Conservation (phyloP, 768 basidiomycete genomes). For the Udeniomyces megalosporus region DNA sequence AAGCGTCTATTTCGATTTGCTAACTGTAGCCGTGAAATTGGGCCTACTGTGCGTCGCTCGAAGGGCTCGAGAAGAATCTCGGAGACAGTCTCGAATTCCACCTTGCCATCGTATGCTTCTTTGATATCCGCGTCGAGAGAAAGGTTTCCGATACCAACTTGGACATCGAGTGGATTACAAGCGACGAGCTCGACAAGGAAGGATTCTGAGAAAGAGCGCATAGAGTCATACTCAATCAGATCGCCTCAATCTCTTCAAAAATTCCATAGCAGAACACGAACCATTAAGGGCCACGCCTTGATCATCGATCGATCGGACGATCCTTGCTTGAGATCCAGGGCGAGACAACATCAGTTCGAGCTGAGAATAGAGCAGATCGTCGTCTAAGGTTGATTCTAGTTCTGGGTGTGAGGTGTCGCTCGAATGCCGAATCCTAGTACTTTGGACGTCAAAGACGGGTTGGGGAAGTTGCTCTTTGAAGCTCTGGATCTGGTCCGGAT, state of each 20-base stretch:
- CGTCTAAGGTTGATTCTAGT: no score
- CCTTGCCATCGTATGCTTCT: background rate
- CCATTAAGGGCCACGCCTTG: background rate
- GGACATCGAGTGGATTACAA: conserved; percentile 29
- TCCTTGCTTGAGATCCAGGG: no score
- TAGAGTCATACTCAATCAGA: background rate
- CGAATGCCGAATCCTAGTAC: conserved; percentile 38
- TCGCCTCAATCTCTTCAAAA: background rate
- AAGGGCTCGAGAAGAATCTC: conserved; percentile 47
- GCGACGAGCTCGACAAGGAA: conserved; percentile 28
- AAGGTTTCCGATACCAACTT: conserved; percentile 23
- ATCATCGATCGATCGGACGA: no score
- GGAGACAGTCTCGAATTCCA: conserved; percentile 37
- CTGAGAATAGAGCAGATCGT: no score
- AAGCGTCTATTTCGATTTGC: background rate
- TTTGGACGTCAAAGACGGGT: conserved; percentile 44
- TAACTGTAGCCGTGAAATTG: background rate
- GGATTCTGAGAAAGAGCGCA: conserved; percentile 18
- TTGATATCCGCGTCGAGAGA: conserved; percentile 9
- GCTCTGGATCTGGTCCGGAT: conserved; percentile 23
- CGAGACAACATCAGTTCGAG: no score
- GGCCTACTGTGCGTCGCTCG: conserved; percentile 36
- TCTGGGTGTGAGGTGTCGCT: no score
- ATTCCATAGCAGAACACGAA: background rate
- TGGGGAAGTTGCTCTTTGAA: conserved; percentile 46